Base-by-base conservation (phyloP, 306 rosid genomes). In the Psophocarpus tetragonolobus region DNA sequence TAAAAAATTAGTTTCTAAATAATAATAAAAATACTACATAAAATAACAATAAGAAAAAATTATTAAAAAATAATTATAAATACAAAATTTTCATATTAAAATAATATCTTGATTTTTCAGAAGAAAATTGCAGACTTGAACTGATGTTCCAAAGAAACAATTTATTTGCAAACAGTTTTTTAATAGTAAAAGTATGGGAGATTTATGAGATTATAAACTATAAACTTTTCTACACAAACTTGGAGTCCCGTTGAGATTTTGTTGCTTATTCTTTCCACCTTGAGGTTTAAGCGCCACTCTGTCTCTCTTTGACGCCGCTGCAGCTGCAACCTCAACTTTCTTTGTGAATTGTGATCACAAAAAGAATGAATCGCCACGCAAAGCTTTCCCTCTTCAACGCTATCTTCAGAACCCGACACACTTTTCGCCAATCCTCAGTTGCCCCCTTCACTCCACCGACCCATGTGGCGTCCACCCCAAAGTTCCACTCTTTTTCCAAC, bases 351-450 rank as follows among this genome's bases (percentile, higher is more conserved):
- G 72, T 11, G 14, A 76, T 21, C 62, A 3, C 45, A 45, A 50
- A 8, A 33, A 27, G 10, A 57, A 93, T 93, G 98, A 79, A 65
- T 83, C 88, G 82, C 50, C 80, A 78, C 11, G 75, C 62, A 1
- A 85, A 79, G 18, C 60, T 80, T 53, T 80, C 86, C 0, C 57
- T 92, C 78, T 63, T 80, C 41, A 85, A 80, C 76, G 26, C 51
- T 4, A 45, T 92, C 67, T 35, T 47, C 78, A 38, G 86, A 53
- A 54, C 23, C 75, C 50, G 82, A 21, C 50, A 33, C 84, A 56
- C 82, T 54, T 78, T 53, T 45, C 75, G 47, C 7, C 82, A 38
- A 24, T 60, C 81, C 29, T 83, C 80, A 35, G 6, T 56, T 50
- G 63, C 82, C 44, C 73, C 48, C 1, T 9, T 73, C 7, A 68